These are phyloP conservation scores for Psilocybe cyanescens DNA, from an alignment of 768 basidiomycete species.

Conservation along the genomic window DNA sequence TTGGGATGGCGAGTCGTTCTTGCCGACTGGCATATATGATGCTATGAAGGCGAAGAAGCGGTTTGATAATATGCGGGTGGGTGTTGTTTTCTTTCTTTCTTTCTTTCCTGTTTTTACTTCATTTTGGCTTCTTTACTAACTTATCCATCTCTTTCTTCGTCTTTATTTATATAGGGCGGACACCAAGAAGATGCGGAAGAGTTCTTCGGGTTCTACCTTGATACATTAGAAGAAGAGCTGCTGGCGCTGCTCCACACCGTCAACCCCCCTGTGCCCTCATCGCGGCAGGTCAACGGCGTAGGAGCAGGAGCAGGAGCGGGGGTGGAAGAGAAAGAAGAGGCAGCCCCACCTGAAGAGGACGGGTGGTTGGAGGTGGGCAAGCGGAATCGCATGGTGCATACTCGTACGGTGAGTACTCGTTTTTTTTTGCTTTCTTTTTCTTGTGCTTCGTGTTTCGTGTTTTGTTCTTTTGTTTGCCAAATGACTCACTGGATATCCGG, in stretches of 20 bases:
- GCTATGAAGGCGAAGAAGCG: slow-evolving; percentile 93
- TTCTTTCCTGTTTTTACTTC: background rate
- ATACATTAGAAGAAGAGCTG: slow-evolving; percentile 93
- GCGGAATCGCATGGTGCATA: slow-evolving; percentile 79
- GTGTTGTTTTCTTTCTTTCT: slow-evolving; percentile 5
- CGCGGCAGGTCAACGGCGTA: slow-evolving; percentile 27
- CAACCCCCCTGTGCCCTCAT: slow-evolving; percentile 33
- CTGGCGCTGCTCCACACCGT: slow-evolving; percentile 64
- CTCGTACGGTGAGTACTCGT: slow-evolving; percentile 66
- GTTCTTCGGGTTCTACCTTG: slow-evolving; percentile 96
- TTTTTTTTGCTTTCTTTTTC: background rate
- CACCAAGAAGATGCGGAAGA: slow-evolving; percentile 99
- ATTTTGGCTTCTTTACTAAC: slow-evolving; percentile 5
- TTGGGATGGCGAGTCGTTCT: slow-evolving; percentile 66
- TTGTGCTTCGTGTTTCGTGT: too few relatives aligned
- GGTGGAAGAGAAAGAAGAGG: slow-evolving; percentile 50
- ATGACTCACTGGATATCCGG: background rate
- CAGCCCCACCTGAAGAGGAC: slow-evolving; percentile 51
- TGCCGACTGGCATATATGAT: slow-evolving; percentile 87
- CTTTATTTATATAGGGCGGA: slow-evolving; percentile 57
- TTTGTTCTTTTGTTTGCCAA: background rate
- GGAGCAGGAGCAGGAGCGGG: background rate
- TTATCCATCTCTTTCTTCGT: background rate
- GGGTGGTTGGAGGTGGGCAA: slow-evolving; percentile 96
- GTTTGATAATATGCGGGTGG: slow-evolving; percentile 90